These are phyloP conservation scores for Vanrija sp. DNA, from an alignment of 1,284 basidiomycete species.

Conservation along the genomic window DNA sequence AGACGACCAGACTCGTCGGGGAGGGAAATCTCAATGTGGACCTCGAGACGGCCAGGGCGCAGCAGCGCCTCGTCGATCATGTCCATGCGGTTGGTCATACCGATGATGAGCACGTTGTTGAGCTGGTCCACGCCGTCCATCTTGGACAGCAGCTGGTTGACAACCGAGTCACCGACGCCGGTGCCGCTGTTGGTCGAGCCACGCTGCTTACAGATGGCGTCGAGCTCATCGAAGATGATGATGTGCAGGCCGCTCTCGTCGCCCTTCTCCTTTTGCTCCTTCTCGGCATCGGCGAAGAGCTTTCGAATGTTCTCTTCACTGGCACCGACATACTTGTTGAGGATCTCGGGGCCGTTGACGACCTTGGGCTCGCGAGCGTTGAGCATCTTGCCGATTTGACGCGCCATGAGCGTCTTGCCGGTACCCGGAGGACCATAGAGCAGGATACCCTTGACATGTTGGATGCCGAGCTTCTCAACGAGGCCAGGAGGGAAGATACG, in stretches of 20 bases:
- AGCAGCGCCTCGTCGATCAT: slow-evolving; percentile 99
- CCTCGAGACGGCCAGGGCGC: slow-evolving; percentile 96
- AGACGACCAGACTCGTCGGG: slow-evolving; percentile 89
- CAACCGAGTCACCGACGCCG: slow-evolving; percentile 95
- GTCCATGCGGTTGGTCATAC: slow-evolving; percentile 98
- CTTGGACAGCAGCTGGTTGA: slow-evolving; percentile 98
- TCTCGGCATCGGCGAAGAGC: slow-evolving; percentile 95
- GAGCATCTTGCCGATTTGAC: slow-evolving; percentile 99
- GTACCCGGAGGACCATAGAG: slow-evolving; percentile 96
- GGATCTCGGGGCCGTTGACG: slow-evolving; percentile 95
- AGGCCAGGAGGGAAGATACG: slow-evolving; percentile 95
- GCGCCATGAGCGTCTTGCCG: slow-evolving; percentile 95
- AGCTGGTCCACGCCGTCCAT: slow-evolving; percentile 99
- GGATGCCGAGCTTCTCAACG: slow-evolving; percentile 96
- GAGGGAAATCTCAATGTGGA: slow-evolving; percentile 99
- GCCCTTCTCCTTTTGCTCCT: slow-evolving; percentile 98
- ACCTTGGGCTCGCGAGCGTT: slow-evolving; percentile 98
- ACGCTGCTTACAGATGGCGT: slow-evolving; percentile 98
- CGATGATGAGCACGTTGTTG: slow-evolving; percentile 99
- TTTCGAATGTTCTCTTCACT: slow-evolving; percentile 99
- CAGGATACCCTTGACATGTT: slow-evolving; percentile 97
- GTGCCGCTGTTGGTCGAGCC: slow-evolving; percentile 82
- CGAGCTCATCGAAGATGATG: slow-evolving; percentile 97
- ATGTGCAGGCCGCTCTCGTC: slow-evolving; percentile 98
- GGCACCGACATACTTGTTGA: slow-evolving; percentile 93